Percentiles rank a stretch among this genome's conserved stretches.
Conservation (phyloP, 495 filamentous ascomycete species). For the Xylaria scruposa region DNA sequence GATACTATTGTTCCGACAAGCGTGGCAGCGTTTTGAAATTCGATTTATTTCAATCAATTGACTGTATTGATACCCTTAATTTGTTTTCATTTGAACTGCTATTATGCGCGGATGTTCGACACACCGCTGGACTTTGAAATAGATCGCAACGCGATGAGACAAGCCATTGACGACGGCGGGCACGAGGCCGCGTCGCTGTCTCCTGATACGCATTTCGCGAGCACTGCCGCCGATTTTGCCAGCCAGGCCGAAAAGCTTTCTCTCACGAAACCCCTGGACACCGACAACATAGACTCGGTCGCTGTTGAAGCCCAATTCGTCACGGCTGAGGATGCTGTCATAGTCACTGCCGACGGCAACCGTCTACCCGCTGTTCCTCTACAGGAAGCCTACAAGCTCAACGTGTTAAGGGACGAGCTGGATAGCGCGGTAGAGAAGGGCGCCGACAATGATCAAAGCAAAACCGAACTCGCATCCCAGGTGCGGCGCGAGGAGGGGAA, state of each 20-base stretch:
- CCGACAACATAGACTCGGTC: conserved; percentile 44
- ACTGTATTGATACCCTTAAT: not conserved
- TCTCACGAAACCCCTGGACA: conserved; percentile 38
- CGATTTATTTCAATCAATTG: not conserved
- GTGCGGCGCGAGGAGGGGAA: not conserved
- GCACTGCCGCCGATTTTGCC: conserved; percentile 48
- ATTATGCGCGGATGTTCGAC: not conserved
- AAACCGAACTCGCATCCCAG: conserved; percentile 1
- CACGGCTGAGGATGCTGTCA: conserved; percentile 73
- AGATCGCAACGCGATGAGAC: conserved; percentile 4
- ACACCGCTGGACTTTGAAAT: not conserved
- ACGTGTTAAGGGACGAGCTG: conserved; percentile 62
- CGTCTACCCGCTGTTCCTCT: conserved; percentile 70
- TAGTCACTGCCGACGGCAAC: conserved; percentile 68
- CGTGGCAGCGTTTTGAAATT: not conserved
- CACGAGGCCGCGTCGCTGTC: not conserved
- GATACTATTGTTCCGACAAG: not conserved
- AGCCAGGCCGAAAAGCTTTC: conserved; percentile 69
- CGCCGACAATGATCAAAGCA: conserved; percentile 18
- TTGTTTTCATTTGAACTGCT: too few relatives aligned
- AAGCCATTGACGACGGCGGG: not conserved
- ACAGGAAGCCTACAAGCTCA: conserved; percentile 70
- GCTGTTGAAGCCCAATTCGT: conserved; percentile 72
- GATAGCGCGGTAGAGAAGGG: conserved; percentile 37
- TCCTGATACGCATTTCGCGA: conserved; percentile 20